Percentiles rank a stretch among this genome's conserved stretches.
Conservation (phyloP, 78 protist species). For the Corallochytrium limacisporum region DNA sequence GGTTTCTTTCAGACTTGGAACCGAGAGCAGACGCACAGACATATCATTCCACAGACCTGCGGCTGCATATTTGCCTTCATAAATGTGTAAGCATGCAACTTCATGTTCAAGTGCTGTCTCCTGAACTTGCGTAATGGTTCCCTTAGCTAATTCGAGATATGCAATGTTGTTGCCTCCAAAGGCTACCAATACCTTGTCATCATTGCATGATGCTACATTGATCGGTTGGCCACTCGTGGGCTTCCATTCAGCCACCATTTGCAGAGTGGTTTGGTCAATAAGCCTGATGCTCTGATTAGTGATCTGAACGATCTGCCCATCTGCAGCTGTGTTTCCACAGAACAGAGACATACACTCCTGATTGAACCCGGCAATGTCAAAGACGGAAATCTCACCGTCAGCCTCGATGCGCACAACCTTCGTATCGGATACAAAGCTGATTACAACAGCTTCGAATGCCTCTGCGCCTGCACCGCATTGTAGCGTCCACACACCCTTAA, state of each 20-base stretch:
- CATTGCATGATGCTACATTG: constrained; percentile 37
- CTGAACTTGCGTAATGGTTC: not conserved
- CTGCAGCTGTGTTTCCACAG: constrained; percentile 50
- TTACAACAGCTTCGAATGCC: constrained; percentile 22
- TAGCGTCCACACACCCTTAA: constrained; percentile 64
- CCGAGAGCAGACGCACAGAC: constrained; percentile 26
- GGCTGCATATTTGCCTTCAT: constrained; percentile 7
- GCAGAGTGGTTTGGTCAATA: too few species aligned
- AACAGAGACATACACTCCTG: constrained; percentile 26
- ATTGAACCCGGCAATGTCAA: constrained; percentile 43
- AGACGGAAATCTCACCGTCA: constrained; percentile 65
- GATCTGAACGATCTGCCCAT: constrained; percentile 27
- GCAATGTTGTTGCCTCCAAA: constrained; percentile 26
- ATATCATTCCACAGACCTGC: constrained; percentile 72
- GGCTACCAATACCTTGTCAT: constrained; percentile 3
- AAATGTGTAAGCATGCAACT: constrained; percentile 53
- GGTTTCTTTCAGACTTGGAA: constrained; percentile 42
- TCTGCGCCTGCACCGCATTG: not conserved
- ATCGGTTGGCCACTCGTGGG: constrained; percentile 1
- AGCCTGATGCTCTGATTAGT: constrained; percentile 19
- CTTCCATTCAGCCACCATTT: constrained; percentile 12
- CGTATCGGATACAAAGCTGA: constrained; percentile 58
- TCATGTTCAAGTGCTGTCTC: constrained; percentile 33
- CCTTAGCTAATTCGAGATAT: constrained; percentile 20
- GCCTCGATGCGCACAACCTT: constrained; percentile 39